A percentile compares a stretch with the other conserved stretches of the same genome.
These are phyloP conservation scores for Platismatia glauca DNA, from an alignment of 495 filamentous ascomycete species.

Conservation along the genomic window DNA sequence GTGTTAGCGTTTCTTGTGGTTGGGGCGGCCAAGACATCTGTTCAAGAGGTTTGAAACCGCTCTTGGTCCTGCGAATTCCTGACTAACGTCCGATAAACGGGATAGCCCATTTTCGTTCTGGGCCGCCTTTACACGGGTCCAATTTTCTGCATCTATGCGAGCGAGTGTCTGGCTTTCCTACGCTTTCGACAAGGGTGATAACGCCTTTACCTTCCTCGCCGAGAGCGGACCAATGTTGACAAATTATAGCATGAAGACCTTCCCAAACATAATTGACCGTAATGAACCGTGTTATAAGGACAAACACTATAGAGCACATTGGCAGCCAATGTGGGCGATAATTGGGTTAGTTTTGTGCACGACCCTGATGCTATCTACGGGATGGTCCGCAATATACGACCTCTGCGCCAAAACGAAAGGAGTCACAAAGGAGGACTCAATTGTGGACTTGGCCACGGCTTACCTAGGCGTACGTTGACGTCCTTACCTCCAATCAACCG, in stretches of 20 bases:
- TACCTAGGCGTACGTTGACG: slow-evolving; percentile 21
- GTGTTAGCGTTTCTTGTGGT: slow-evolving; percentile 26
- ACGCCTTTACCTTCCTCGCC: background rate
- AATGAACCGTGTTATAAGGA: slow-evolving; percentile 16
- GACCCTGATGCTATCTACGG: slow-evolving; percentile 23
- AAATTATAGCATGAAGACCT: slow-evolving; percentile 16
- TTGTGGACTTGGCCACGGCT: slow-evolving; percentile 18
- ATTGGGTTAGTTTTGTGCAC: slow-evolving; percentile 23
- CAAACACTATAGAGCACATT: slow-evolving; percentile 28
- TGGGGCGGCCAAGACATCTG: slow-evolving; percentile 26
- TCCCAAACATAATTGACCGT: slow-evolving; percentile 17
- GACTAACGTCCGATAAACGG: background rate
- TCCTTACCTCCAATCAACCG: background rate
- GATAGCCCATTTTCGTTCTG: slow-evolving; percentile 31
- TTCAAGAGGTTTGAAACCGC: slow-evolving; percentile 24
- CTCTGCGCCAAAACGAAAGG: slow-evolving; percentile 12
- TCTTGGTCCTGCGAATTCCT: background rate
- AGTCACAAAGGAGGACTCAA: slow-evolving; percentile 14
- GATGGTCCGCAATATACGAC: slow-evolving; percentile 28
- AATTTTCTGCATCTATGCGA: slow-evolving; percentile 34
- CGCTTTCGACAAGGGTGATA: slow-evolving; percentile 33
- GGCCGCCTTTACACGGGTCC: slow-evolving; percentile 30
- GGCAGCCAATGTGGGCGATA: slow-evolving; percentile 28
- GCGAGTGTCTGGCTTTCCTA: slow-evolving; percentile 38
- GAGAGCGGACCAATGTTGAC: background rate